Base-by-base conservation (phyloP, 2,329 filamentous ascomycete genomes). In the Penicillium sp. region DNA sequence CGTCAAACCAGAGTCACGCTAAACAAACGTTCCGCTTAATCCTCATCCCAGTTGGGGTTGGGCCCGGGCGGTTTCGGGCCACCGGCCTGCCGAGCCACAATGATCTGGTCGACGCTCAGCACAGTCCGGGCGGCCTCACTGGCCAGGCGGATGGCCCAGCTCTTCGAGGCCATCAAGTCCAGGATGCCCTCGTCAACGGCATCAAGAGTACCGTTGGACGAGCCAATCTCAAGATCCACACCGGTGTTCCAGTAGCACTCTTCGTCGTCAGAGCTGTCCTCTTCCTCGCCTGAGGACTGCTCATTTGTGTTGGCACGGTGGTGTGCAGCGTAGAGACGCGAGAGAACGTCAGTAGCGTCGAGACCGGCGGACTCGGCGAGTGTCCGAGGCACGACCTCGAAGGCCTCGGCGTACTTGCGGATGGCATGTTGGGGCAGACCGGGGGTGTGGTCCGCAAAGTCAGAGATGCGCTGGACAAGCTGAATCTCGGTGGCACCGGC, bases 71-170 rank as follows among this genome's bases (percentile, higher is more conserved):
- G 90, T 76, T 98, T 98, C 14, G 93, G 92, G 25, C 92, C 92
- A 60, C 92, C 92, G 32, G 93, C 92, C 71, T 96, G 92, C 70
- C 90, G 81, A 47, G 93, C 89, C 41, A 98, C 92, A 62, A 98
- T 98, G 61, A 98, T 98, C 71, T 98, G 93, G 68, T 98, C 92
- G 26, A 98, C 92, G 32, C 88, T 94, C 49, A 98, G 73, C 18
- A 98, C 84, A 32, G 92, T 98, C 57, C 92, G 79, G 36, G 88
- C 90, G 27, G 92, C 84, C 69, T 98, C 92, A 15, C 90, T 95
- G 25, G 92, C 93, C 49, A 98, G 75, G 71, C 92, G 92, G 67
- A 98, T 95, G 31, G 92, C 92, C 90, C 89, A 96, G 60, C 81
- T 82, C 77, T 98, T 98, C 50, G 84, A 81, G 44, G 89, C 80